phyloP scores from a whole-genome alignment of 805 yeast species.

The Torulaspora maleeae region DNA sequence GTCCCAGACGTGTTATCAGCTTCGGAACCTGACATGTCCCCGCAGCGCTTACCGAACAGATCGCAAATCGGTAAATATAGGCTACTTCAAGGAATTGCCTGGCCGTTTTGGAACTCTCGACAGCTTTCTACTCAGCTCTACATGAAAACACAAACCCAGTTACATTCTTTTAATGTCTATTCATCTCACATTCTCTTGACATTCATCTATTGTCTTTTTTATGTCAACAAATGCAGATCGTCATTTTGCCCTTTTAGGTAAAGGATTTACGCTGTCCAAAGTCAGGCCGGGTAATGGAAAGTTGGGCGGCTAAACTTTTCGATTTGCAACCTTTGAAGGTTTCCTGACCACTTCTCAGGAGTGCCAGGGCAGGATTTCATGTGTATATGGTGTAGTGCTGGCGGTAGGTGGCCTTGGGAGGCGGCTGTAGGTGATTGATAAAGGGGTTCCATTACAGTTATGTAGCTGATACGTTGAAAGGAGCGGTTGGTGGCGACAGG shows the following conservation, averaged over 20 bases:
- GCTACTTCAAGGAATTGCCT: neutral
- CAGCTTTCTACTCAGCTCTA: neutral
- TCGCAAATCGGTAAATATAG: neutral
- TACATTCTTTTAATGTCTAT: neutral
- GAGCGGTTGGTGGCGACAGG: too few species aligned
- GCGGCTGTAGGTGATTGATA: too few species aligned
- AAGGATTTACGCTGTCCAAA: neutral
- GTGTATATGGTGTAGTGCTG: too few species aligned
- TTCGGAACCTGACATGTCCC: slow-evolving; percentile 3
- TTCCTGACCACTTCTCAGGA: too few species aligned
- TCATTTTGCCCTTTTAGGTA: neutral
- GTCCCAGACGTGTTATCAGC: slow-evolving; percentile 3
- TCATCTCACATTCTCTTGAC: neutral
- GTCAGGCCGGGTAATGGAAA: neutral
- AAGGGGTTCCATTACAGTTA: too few species aligned
- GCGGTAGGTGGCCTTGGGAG: too few species aligned
- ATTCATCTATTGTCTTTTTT: neutral
- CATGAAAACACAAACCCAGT: neutral
- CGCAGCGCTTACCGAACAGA: neutral
- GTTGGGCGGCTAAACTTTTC: slow-evolving; percentile 1
- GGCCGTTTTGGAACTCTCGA: neutral
- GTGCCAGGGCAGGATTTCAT: neutral
- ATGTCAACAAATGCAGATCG: neutral
- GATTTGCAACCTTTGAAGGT: neutral
- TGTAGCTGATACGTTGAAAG: too few species aligned